Base-by-base conservation (phyloP, 2,329 filamentous ascomycete genomes). In the Cytospora paraplurivora region DNA sequence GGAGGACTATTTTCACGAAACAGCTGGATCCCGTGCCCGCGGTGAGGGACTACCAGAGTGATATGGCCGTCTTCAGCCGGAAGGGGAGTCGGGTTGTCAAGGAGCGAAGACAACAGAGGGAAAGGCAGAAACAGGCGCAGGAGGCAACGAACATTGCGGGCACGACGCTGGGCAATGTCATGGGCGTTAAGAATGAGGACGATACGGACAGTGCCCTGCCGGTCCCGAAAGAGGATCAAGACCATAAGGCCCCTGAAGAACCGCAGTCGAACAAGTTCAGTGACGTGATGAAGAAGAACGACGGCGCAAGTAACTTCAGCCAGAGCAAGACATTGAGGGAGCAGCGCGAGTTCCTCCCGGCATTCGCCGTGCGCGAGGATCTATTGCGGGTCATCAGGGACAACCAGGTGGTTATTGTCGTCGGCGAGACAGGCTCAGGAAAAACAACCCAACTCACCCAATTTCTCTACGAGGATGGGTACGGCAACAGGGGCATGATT, bases 391-490 rank as follows among this genome's bases (percentile, higher is more conserved):
- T 98, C 7, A 96, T 99, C 68, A 84, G 94, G 66, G 95, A 99
- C 76, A 98, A 99, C 71, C 95, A 99, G 75, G 95, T 99, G 58
- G 87, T 96, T 50, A 96, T 99, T 68, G 94, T 98, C 3, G 93
- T 99, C 56, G 95, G 95, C 53, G 94, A 99, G 78, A 99, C 95
- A 1, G 95, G 95, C 5, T 98, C 94, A 0, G 95, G 95, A 57
- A 99, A 99, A 78, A 99, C 95, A 3, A 99, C 95, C 0, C 95
- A 99, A 76, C 79, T 99, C 66, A 97, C 96, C 0, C 96, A 99
- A 72, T 99, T 98, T 69, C 81, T 99, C 11, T 88, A 96, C 72
- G 95, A 99, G 76, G 95, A 98, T 71, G 96, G 96, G 0, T 99
- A 97, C 74, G 92, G 89, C 15, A 90, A 89, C 62, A 79, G 83